A percentile compares a stretch with the other conserved stretches of the same genome.
phyloP scores from a whole-genome alignment of 352 stramenopile genomes.

The Elongisporangium prolatum region DNA sequence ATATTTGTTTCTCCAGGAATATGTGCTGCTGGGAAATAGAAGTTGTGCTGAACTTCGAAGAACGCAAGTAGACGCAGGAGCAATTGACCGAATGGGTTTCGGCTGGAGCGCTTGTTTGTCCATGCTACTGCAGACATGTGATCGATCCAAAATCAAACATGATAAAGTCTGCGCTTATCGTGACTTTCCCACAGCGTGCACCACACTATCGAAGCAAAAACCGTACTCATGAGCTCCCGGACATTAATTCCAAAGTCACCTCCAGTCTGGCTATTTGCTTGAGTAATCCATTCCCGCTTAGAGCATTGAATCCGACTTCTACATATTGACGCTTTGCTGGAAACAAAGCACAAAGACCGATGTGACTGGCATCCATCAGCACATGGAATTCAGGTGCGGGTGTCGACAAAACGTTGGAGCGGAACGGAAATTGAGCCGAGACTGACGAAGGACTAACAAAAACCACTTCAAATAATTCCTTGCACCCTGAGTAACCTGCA shows the following conservation, averaged over 20 bases:
- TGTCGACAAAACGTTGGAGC: conserved; percentile 2
- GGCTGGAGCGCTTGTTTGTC: not conserved
- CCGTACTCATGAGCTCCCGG: conserved; percentile 10
- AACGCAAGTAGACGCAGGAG: not conserved
- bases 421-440: conserved; percentile 5
- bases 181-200: not conserved
- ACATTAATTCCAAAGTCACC: conserved; percentile 15
- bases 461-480: conserved; percentile 7
- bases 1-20: not conserved
- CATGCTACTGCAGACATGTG: conserved; percentile 4
- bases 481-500: not conserved
- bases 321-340: conserved; percentile 4
- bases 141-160: conserved; percentile 15
- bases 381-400: not conserved
- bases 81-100: not conserved
- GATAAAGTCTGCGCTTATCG: too few relatives aligned
- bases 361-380: conserved; percentile 15
- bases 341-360: conserved; percentile 12
- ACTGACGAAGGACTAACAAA: conserved; percentile 3
- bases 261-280: not conserved
- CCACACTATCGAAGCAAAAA: conserved; percentile 7
- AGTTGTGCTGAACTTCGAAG: not conserved
- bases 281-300: not conserved
- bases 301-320: conserved; percentile 4
- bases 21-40: not conserved